phyloP scores from a whole-genome alignment of 345 rosid species.

The Sisymbrium irio region DNA sequence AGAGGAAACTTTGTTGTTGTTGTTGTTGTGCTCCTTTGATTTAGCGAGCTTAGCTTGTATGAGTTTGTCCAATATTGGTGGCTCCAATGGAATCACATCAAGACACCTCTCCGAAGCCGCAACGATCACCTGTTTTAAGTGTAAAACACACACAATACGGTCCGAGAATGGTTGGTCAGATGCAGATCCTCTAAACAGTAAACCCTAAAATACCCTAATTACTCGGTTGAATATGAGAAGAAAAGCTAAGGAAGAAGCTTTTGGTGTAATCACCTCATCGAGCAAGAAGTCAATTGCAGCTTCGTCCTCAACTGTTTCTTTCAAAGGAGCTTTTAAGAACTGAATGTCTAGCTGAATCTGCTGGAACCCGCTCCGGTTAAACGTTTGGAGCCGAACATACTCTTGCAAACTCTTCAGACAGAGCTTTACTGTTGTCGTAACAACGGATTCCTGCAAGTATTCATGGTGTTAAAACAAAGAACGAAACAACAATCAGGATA shows the following conservation, averaged over 20 bases:
- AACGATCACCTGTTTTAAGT: conserved; percentile 69
- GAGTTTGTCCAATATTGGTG: conserved; percentile 90
- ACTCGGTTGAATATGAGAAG: neutral
- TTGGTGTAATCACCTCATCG: conserved; percentile 65
- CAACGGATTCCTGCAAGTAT: conserved; percentile 77
- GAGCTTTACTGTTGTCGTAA: conserved; percentile 67
- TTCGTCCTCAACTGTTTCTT: conserved; percentile 76
- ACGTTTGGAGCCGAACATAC: conserved; percentile 87
- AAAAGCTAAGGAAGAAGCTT: conserved; percentile 12
- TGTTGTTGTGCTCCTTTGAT: conserved; percentile 43
- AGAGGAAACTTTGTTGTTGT: conserved; percentile 31
- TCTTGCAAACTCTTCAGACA: conserved; percentile 94
- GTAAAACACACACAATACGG: conserved; percentile 5
- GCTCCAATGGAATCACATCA: conserved; percentile 88
- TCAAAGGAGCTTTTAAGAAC: conserved; percentile 70
- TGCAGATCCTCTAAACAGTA: neutral
- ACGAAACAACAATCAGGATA: neutral
- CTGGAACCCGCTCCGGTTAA: conserved; percentile 95
- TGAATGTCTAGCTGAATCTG: conserved; percentile 97
- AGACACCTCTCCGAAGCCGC: conserved; percentile 93
- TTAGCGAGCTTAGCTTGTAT: conserved; percentile 81
- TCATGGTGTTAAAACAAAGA: neutral
- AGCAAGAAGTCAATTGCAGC: conserved; percentile 89
- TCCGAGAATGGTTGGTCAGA: neutral
- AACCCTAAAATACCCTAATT: neutral